Base-by-base conservation (phyloP, 129 eudicot genomes). In the Helianthus tuberosus region DNA sequence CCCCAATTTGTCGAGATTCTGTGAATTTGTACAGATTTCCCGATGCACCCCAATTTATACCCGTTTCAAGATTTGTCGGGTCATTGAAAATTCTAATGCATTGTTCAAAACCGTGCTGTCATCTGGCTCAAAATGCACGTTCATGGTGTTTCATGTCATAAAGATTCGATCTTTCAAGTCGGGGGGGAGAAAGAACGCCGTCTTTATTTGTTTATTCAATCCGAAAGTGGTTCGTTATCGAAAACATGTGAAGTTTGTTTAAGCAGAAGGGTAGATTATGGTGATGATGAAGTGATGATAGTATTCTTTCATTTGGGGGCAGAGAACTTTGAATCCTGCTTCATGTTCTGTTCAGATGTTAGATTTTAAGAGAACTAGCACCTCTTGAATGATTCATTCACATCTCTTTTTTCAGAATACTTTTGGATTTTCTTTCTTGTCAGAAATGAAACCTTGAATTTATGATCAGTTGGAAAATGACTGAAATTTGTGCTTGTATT, bases 1-100 rank as follows among this genome's bases (percentile, higher is more conserved):
- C 90, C 90, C 50, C 64, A 62, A 36, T 87, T 77, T 64, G 96
- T 89, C 71, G 71, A 79, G 62, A 86, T 89, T 71, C 66, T 89
- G 68, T 89, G 78, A 81, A 4, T 35, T 57, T 51, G 15, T 25
- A 55, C 20, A 12, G 50, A 55, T 41, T 54, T 67, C 57, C 47
- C 23, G 17, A 27, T 17, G 2, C 52, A 6, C 47, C 8, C 2
- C 0, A 0, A 43, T 43, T 43, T 8, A 43, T 43, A 43, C 47
- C 47, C 47, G 47, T 43, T 69, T 1, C 39, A 15, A 50, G 63
- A 51, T 47, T 15, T n/a, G 61, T 41, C 20, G 53, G 47, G 47
- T 43, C 47, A 43, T 14, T 43, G 53, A 41, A 17, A 39, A n/a
- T 13, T 54, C 44, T 36, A 41, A 54, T 35, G 49, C 41, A 25